Base-by-base conservation (phyloP, 2,329 filamentous ascomycete species). In the Hypoxylon sp. region DNA sequence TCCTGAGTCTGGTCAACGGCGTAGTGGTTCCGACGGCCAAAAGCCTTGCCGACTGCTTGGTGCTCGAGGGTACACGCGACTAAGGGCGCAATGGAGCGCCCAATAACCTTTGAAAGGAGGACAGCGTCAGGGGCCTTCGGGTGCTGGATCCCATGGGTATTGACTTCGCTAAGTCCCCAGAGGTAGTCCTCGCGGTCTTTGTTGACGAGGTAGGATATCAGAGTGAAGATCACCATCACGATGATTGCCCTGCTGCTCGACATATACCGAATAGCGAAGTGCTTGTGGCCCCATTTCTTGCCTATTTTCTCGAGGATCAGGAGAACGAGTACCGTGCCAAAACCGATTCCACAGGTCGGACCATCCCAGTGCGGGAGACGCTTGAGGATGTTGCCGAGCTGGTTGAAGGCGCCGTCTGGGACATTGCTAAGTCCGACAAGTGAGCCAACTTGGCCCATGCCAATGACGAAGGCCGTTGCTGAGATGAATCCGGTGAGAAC, bases 401-500 rank as follows among this genome's bases (percentile, higher is more conserved):
- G 87, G 10, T 81, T 82, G 4, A 88, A 87, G 1, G 87, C 85
- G 1, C 85, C 85, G 27, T 82, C 82, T 2, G 77, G 77, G 0
- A 85, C 82, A 0, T 87, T 82, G 27, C 82, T 80, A 8, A 88
- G 83, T 8, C 89, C 89, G 1, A 91, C 84, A 0, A 91, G 83
- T 1, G 86, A 86, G 2, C 84, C 86, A 62, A 91, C 84, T 75
- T 91, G 89, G n/a, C 88, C 88, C 55, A 90, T 85, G 22, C 88
- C 85, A 74, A 91, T 91, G 31, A 88, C 89, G 53, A 91, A 86
- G 25, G 88, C 89, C 1, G 89, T 89, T 1, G 89, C 89, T 0
- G 88, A 89, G 72, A 91, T 90, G 79, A 91, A 91, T 3, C 89
- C 89, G 6, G 83, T 88, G 0, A 91, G 82, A 1, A 91, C 87